Percentiles rank a stretch among this genome's conserved stretches.
These are phyloP conservation scores for Cutaneotrichosporon sp. DNA, from an alignment of 1,284 basidiomycete species.

Conservation along the genomic window DNA sequence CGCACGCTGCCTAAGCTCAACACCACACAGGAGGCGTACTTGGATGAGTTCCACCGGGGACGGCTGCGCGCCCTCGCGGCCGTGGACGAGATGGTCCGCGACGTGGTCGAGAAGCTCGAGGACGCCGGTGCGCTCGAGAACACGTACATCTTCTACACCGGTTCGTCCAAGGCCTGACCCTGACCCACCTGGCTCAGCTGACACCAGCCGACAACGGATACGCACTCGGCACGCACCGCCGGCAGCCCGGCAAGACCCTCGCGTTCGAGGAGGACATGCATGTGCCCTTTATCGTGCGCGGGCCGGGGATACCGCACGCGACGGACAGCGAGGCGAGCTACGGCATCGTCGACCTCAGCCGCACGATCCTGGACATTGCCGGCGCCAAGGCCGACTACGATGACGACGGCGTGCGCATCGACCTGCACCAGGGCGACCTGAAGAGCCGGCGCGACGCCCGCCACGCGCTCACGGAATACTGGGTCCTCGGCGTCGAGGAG, in stretches of 20 bases:
- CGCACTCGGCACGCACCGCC: slow-evolving; percentile 40
- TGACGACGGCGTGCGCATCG: slow-evolving; percentile 37
- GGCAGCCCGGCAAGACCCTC: slow-evolving; percentile 45
- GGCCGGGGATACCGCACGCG: slow-evolving; percentile 27
- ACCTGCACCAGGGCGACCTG: slow-evolving; percentile 23
- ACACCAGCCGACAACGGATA: slow-evolving; percentile 41
- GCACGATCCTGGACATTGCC: slow-evolving; percentile 43
- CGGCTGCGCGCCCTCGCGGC: slow-evolving; percentile 37
- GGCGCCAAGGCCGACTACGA: slow-evolving; percentile 35
- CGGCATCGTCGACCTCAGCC: slow-evolving; percentile 40
- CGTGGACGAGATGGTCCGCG: slow-evolving; percentile 45
- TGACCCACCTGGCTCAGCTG: too few species aligned
- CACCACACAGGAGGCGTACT: slow-evolving; percentile 35
- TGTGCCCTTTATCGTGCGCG: slow-evolving; percentile 39
- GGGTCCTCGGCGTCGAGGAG: slow-evolving; percentile 38
- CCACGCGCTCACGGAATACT: slow-evolving; percentile 40
- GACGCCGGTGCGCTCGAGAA: slow-evolving; percentile 37
- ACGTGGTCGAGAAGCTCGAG: slow-evolving; percentile 35
- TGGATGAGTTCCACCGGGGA: slow-evolving; percentile 43
- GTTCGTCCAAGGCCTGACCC: too few species aligned
- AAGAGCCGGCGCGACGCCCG: slow-evolving; percentile 1
- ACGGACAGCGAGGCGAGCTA: slow-evolving; percentile 27
- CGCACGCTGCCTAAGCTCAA: slow-evolving; percentile 36
- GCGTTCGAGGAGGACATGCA: slow-evolving; percentile 47
- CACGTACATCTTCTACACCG: slow-evolving; percentile 40